Evolutionary conservation across 2,329 filamentous ascomycete genomes (phyloP), one percentile per base, ranked within the genome.

Genomic region (Alternaria novae-zelandiae): DNA sequence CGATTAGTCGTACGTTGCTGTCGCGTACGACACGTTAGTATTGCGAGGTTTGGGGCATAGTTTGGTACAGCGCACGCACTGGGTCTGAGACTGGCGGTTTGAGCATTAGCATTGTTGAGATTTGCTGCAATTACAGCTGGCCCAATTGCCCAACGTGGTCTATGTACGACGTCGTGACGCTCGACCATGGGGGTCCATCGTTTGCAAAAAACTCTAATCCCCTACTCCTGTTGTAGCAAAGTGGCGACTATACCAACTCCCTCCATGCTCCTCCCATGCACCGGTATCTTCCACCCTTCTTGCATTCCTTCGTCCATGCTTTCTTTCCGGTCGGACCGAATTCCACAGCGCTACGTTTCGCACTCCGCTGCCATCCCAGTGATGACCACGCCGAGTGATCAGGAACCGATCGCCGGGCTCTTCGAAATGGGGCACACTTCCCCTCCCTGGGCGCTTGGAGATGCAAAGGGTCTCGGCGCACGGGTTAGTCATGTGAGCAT

Each of bases 301-400:
- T 58, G 26, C 36, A 11, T 32, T 51, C 47, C 44, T 51, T 43
- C 41, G 58, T 54, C 57, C 28, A 57, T 56, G 57, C 49, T 62
- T 47, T 21, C 7, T 49, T 4, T n/a, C 7, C 36, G 36, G 15
- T 64, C 62, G 62, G 62, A 45, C 62, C 62, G 62, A 64, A 45
- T 64, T 9, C 20, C 32, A 61, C 58, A 43, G 21, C 62, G 58
- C 54, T 57, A 64, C 44, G 62, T 61, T 61, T 64, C 62, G 62
- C 54, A 17, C 49, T 36, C 49, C 58, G 49, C 50, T 59, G 55
- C 49, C 56, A 59, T 43, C 21, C 54, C n/a, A 53, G 41, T 32
- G 43, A 44, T 43, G 47, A 44, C 20, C 25, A 54, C 23, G 23
- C 47, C 36, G 54, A 59, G 36, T 58, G 47, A 50, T 59, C 59